Percentiles rank a stretch among this genome's conserved stretches.
phyloP scores from a whole-genome alignment of 129 eudicot genomes.

The Arctium lappa region DNA sequence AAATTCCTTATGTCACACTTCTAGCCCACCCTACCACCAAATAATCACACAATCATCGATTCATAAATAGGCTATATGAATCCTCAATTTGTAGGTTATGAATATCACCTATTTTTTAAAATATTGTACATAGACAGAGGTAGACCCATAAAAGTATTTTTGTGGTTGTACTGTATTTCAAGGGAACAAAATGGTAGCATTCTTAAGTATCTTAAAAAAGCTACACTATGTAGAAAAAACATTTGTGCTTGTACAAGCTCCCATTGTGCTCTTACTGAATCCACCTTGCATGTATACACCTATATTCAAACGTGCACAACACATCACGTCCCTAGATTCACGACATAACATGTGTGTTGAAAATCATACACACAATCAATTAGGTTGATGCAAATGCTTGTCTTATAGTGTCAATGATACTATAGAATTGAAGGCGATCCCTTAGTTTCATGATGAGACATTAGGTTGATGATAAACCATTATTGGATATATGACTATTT shows the following conservation, averaged over 20 bases:
- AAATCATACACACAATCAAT: background rate
- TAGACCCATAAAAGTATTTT: too few species aligned
- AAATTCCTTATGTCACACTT: background rate
- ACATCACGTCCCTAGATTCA: background rate
- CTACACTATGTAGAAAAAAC: background rate
- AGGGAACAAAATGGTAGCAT: background rate
- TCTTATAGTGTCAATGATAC: background rate
- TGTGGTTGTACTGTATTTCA: background rate
- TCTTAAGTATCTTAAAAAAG: background rate
- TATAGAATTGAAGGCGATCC: background rate
- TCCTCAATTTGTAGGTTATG: background rate
- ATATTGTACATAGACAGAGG: background rate
- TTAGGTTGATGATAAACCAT: background rate
- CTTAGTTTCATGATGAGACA: background rate
- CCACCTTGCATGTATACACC: background rate
- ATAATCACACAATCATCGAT: background rate
- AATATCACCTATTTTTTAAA: background rate
- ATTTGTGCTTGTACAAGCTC: background rate
- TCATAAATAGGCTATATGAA: background rate
- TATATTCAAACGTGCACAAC: background rate
- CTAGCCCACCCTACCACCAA: background rate
- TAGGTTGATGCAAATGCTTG: background rate
- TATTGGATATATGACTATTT: background rate
- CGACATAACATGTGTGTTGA: background rate
- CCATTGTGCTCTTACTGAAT: background rate